A percentile compares a stretch with the other conserved stretches of the same genome.
These are phyloP conservation scores for Cephaloascus albidus DNA, from an alignment of 805 yeast genomes.

Conservation along the genomic window DNA sequence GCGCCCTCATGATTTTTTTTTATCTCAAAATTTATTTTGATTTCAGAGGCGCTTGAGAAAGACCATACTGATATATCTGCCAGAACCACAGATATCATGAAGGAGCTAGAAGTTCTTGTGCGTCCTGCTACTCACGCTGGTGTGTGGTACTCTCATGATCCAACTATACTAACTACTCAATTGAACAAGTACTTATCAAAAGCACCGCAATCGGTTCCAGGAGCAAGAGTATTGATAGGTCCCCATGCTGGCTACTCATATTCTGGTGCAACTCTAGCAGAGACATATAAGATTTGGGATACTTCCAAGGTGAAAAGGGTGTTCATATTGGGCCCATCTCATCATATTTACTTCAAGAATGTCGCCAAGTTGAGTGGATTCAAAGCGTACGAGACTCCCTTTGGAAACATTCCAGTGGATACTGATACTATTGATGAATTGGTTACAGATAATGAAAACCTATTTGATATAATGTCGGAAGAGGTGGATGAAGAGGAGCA, in stretches of 20 bases:
- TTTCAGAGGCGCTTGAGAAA: too few relatives aligned
- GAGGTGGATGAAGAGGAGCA: slow-evolving; percentile 79
- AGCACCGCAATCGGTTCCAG: slow-evolving; percentile 21
- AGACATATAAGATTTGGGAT: slow-evolving; percentile 69
- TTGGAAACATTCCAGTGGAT: slow-evolving; percentile 71
- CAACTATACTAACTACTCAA: slow-evolving; percentile 35
- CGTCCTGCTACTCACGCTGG: slow-evolving; percentile 86
- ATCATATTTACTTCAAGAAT: slow-evolving; percentile 71
- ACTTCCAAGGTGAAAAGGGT: slow-evolving; percentile 47
- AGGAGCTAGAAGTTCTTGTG: slow-evolving; percentile 7
- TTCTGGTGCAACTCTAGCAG: slow-evolving; percentile 70
- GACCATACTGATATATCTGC: too few relatives aligned
- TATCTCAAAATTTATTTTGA: too few relatives aligned
- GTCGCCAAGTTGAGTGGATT: slow-evolving; percentile 45
- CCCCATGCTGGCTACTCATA: slow-evolving; percentile 90
- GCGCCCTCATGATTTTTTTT: too few relatives aligned
- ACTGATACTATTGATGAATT: slow-evolving; percentile 27
- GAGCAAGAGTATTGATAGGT: slow-evolving; percentile 46
- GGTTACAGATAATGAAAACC: slow-evolving; percentile 17
- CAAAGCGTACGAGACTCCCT: slow-evolving; percentile 64
- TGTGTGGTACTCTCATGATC: slow-evolving; percentile 65
- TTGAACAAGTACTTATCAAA: slow-evolving; percentile 34
- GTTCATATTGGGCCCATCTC: slow-evolving; percentile 88
- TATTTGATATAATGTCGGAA: slow-evolving; percentile 47
- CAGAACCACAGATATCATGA: not conserved